Evolutionary conservation across 2,329 filamentous ascomycete species (phyloP).

Genomic region (Pleurostoma richardsiae): DNA sequence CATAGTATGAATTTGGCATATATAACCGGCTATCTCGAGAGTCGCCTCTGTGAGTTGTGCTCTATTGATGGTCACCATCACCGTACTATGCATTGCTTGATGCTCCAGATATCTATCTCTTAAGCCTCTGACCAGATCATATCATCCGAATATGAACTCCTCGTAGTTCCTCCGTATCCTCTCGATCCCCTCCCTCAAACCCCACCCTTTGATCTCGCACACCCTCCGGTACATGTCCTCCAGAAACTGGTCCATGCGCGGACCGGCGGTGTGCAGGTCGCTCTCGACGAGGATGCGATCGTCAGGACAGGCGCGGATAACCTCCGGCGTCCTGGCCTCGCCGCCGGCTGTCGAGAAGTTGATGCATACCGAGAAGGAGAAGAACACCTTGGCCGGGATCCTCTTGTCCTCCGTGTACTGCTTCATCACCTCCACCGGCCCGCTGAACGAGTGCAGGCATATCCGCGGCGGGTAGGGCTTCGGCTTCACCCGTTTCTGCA

Average conservation of each 20-base stretch:
- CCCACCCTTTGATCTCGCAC: conserved; percentile 75
- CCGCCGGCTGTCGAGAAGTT: conserved; percentile 60
- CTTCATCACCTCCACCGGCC: conserved; percentile 65
- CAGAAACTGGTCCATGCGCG: conserved; percentile 71
- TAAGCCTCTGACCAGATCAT: too few species aligned
- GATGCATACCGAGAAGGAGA: conserved; percentile 81
- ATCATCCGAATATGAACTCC: conserved; percentile 64
- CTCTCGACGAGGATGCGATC: conserved; percentile 82
- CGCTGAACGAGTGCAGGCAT: conserved; percentile 92
- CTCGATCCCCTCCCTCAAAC: conserved; percentile 63
- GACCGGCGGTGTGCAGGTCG: conserved; percentile 79
- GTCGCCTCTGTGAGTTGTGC: too few species aligned
- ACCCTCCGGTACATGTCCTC: conserved; percentile 73
- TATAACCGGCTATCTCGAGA: too few species aligned
- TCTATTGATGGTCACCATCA: too few species aligned
- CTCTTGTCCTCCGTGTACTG: conserved; percentile 70
- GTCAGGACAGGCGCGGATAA: conserved; percentile 70
- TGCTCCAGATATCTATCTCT: too few species aligned
- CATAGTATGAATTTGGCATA: too few species aligned
- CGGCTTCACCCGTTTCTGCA: conserved; percentile 15
- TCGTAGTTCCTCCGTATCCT: conserved; percentile 71
- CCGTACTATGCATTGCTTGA: too few species aligned
- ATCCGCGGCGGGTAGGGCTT: conserved; percentile 79
- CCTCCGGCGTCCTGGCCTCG: conserved; percentile 49
- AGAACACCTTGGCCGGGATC: conserved; percentile 74